Evolutionary conservation across 805 yeast genomes (phyloP), one percentile per base, ranked within the genome.

Genomic region (Starmerella davenportii): DNA sequence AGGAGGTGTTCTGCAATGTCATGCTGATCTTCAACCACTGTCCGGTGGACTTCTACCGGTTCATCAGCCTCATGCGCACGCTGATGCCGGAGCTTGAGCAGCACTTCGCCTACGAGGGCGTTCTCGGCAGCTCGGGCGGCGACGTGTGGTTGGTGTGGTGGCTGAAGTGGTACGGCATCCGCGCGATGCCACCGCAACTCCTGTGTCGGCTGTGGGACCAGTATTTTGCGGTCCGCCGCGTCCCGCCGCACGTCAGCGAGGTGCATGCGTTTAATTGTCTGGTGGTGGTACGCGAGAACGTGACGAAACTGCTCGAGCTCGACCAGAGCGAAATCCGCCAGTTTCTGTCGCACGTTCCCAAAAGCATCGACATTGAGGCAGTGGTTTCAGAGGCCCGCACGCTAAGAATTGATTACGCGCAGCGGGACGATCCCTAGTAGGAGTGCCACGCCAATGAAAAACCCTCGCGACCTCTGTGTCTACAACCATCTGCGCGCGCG

Each of bases 91-190:
- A 80, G 50, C 57, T 85, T 30, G 75, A 79, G 36, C 70, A 68
- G 43, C 79, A 72, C 43, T 70, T 85, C 44, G 74, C 73, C 29
- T 93, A 81, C 51, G 95, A 85, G 49, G 84, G 78, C 42, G 68
- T 79, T 20, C 57, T 79, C 34, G 72, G 72, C 46, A 43, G 42
- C 27, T 67, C 71, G 30, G 64, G 67, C 32, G 82, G 78, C 45
- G 90, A 80, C 48, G 84, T 76, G 52, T 85, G 95, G 95, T 63
- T 84, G 20, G 67, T 81, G 30, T 85, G 94, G 93, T 85, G 95
- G 95, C 63, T 85, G 45, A 81, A 82, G 53, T 85, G 79, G 67
- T 71, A 80, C 52, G 95, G 95, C 17, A 71, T 90, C 13, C 79
- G 79, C 57, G 82, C 77, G 5, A 73, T 92, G 70, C 76, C 84